Base-by-base conservation (phyloP, 441 rosid species). In the Sinapis alba region DNA sequence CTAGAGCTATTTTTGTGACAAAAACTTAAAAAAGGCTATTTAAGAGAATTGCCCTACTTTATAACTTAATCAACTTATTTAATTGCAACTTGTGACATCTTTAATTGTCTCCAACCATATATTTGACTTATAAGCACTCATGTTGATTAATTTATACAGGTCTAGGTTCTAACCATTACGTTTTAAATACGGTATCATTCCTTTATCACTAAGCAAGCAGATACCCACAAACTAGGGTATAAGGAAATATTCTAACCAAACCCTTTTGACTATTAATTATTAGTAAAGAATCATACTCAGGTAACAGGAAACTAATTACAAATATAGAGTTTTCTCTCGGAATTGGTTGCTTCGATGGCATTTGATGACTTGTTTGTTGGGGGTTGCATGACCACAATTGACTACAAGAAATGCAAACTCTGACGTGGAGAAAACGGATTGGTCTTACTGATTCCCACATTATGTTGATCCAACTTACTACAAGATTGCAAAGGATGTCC, bases 291-390 rank as follows among this genome's bases (percentile, higher is more conserved):
- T 23, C 41, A 67, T 60, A 36, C 57, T 68, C 19, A 26, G 71
- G 54, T 74, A 58, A 74, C 41, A 59, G 20, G 24, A 53, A 67
- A n/a, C 69, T 26, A 68, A 9, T 21, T 0, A 34, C 19, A n/a
- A 51, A n/a, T 45, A 5, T 32, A 21, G 62, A 75, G 32, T 26
- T 26, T 61, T 51, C 23, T 34, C 16, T 47, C 5, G 15, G 23
- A 60, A 28, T 28, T 5, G 61, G 21, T 45, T 67, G 62, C 54
- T 59, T 74, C 68, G 56, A 51, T 41, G 28, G 54, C 56, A 68
- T 62, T 68, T 50, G 57, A 50, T 51, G 32, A 57, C 61, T 67
- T 50, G 78, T 67, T 74, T 30, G 68, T 32, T 59, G 68, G 68
- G 36, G 15, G 20, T 30, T 67, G 67, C 73, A 34, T 60, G 63